phyloP scores from a whole-genome alignment of 805 yeast genomes.

The Candida vaughaniae region DNA sequence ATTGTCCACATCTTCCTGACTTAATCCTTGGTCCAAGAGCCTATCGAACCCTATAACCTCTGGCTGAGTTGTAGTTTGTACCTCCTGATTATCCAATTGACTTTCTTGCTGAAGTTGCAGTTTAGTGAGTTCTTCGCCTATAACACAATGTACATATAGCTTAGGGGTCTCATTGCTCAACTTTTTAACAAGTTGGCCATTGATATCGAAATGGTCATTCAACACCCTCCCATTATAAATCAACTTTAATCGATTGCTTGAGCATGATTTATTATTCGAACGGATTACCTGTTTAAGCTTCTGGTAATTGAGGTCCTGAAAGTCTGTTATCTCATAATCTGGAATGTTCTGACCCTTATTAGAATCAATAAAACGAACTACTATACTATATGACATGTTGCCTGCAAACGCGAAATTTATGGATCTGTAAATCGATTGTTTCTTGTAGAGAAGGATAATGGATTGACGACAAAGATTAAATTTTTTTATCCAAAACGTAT shows the following conservation, averaged over 20 bases:
- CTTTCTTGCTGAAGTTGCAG: conserved; percentile 62
- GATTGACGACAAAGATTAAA: too few relatives aligned
- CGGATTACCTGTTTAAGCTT: conserved; percentile 24
- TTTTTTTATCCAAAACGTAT: too few relatives aligned
- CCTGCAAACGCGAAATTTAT: too few relatives aligned
- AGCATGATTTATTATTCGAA: conserved; percentile 18
- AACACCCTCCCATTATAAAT: conserved; percentile 70
- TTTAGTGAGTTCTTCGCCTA: conserved; percentile 61
- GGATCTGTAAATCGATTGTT: too few relatives aligned
- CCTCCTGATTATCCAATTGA: conserved; percentile 49
- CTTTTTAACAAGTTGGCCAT: conserved; percentile 33
- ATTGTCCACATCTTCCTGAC: conserved; percentile 70
- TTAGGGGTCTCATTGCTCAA: conserved; percentile 17
- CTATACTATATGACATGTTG: too few relatives aligned
- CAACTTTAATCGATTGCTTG: conserved; percentile 55
- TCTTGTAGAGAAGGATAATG: too few relatives aligned
- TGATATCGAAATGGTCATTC: conserved; percentile 54
- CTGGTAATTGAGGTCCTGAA: conserved; percentile 1
- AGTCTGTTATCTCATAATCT: conserved; percentile 6
- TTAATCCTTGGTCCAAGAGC: conserved; percentile 77
- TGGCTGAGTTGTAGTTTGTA: conserved; percentile 54
- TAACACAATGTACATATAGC: conserved; percentile 74
- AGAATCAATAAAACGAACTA: conserved; percentile 16
- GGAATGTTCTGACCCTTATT: conserved; percentile 9
- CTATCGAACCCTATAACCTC: conserved; percentile 86